phyloP scores from a whole-genome alignment of 2,329 filamentous ascomycete species.

The Ramichloridium luteum region DNA sequence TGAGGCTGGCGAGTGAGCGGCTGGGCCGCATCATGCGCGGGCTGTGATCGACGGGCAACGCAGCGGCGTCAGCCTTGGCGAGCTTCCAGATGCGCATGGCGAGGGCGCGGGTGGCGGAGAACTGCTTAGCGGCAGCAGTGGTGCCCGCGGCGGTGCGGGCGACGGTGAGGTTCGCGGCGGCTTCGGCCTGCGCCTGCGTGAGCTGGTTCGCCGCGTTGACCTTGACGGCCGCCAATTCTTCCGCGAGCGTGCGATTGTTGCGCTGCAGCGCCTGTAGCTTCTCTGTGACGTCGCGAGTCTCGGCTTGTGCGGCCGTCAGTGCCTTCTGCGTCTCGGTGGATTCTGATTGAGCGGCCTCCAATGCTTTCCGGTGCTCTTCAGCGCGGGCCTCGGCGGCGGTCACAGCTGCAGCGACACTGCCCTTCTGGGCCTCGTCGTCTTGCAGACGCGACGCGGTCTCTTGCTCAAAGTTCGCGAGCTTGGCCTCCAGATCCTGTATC shows the following conservation, averaged over 20 bases:
- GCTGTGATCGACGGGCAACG: neutral
- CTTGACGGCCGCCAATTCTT: neutral
- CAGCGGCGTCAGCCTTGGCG: neutral
- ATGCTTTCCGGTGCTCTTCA: neutral
- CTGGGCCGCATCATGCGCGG: neutral
- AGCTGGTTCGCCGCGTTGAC: neutral
- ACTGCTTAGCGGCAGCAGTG: neutral
- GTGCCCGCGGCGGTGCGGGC: neutral
- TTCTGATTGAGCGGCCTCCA: neutral
- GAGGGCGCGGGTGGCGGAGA: neutral
- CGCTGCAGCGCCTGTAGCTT: neutral
- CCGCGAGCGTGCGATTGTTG: neutral
- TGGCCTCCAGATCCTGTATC: neutral
- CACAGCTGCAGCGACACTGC: neutral
- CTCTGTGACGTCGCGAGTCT: neutral
- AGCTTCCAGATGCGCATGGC: conserved; percentile 1
- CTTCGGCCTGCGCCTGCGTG: neutral
- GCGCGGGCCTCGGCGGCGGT: neutral
- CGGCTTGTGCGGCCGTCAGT: neutral
- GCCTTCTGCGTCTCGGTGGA: neutral
- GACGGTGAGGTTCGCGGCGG: neutral
- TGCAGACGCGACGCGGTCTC: neutral
- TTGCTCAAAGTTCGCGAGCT: neutral
- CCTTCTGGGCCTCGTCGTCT: neutral
- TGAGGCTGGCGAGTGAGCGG: too few relatives aligned